Base-by-base conservation (phyloP, 2,329 filamentous ascomycete species). In the Pyrenochaeta sp. region DNA sequence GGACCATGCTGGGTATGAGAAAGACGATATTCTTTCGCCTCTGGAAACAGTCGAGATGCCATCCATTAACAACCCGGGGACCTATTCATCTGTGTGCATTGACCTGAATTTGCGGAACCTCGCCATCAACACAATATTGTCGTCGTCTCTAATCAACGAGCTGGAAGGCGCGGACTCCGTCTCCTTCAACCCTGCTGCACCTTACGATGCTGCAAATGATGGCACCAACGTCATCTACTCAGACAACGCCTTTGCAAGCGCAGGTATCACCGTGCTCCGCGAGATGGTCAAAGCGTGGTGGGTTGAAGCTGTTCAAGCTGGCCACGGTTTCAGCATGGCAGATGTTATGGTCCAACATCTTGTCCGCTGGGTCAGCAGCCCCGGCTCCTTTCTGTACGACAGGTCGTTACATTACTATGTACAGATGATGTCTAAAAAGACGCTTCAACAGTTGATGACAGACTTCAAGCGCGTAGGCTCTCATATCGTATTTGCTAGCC, bases 251-350 rank as follows among this genome's bases (percentile, higher is more conserved):
- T 99, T 99, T 72, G 89, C 94, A n/a, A 90, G 92, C 44, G 92
- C 94, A 2, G 91, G 92, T 49, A 90, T 98, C 4, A 85, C 89
- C 6, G 95, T 99, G 0, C 82, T 99, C 3, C 89, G 95, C 12
- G 96, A 98, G 67, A 97, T 99, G 93, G 95, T 99, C 64, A 97
- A 97, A 75, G 86, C 91, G 2, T 99, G 96, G 96, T 99, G 95
- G 95, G 85, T 89, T 1, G 94, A 99, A 75, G 96, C 95, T 5
- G 95, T 91, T 72, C 87, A 87, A 56, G 92, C 92, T 32, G 96
- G 91, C 66, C 58, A 59, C 15, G 64, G 62, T 18, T 64, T 60
- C 54, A 89, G 87, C 35, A 97, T 99, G 92, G 96, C 96, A 0
- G 95, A 99, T 76, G 87, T 98, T 49, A 92, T 99, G 82, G 95